A percentile compares a stretch with the other conserved stretches of the same genome.
Conservation (phyloP, 345 rosid species). For the Eucalyptus regnans region DNA sequence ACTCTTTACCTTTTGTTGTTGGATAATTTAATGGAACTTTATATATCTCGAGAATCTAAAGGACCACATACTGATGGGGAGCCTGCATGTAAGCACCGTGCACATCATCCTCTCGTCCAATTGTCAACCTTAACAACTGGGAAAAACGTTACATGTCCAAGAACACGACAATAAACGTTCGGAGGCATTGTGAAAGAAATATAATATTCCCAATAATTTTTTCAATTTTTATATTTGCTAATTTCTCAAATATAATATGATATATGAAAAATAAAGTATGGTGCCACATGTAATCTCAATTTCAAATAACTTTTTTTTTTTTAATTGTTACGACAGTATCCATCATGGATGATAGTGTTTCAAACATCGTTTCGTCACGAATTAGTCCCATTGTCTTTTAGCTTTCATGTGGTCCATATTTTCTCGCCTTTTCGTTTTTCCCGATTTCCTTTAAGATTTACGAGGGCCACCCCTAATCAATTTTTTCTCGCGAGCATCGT, state of each 20-base stretch:
- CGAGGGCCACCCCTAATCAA: neutral
- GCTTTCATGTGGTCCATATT: neutral
- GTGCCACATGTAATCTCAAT: neutral
- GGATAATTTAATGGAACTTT: neutral
- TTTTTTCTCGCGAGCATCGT: neutral
- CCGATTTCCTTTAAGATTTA: neutral
- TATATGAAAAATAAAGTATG: neutral
- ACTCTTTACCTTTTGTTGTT: neutral
- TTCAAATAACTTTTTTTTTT: neutral
- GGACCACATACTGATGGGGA: neutral
- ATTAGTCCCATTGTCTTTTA: neutral
- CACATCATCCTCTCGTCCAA: neutral
- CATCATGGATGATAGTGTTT: neutral
- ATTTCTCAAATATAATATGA: neutral
- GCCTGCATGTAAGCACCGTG: neutral
- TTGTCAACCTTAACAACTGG: neutral
- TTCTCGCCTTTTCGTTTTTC: neutral
- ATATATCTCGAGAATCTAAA: neutral
- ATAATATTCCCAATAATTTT: neutral
- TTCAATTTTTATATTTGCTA: neutral
- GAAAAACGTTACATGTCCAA: neutral
- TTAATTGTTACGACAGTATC: rapidly evolving
- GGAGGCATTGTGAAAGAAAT: neutral
- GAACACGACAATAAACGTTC: neutral
- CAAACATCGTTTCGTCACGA: neutral